These are phyloP conservation scores for Platanthera zijinensis DNA, from an alignment of 106 monocot species.

Conservation along the genomic window DNA sequence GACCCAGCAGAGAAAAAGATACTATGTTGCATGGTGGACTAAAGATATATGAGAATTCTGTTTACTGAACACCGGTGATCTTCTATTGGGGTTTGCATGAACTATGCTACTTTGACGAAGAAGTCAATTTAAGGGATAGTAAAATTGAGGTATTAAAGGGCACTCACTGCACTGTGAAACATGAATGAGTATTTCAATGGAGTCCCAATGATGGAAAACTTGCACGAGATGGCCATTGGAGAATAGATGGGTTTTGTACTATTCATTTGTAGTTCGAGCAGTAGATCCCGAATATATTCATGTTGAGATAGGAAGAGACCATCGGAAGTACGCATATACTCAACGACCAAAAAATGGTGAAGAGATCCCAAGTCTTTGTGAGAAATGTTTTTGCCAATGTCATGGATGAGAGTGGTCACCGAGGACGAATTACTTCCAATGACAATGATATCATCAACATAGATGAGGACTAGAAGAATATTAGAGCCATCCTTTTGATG, in stretches of 20 bases:
- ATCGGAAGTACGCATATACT: not conserved
- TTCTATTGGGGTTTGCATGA: conserved; percentile 1
- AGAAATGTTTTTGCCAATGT: not conserved
- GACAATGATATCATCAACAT: conserved; percentile 2
- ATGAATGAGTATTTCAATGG: not conserved
- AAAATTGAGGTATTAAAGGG: not conserved
- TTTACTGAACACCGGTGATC: not conserved
- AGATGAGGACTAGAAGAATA: not conserved
- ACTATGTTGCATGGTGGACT: not conserved
- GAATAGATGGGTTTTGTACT: not conserved
- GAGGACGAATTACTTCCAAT: not conserved
- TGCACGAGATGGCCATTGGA: not conserved
- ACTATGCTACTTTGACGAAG: not conserved
- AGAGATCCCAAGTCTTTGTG: conserved; percentile 3
- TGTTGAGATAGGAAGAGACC: conserved; percentile 5
- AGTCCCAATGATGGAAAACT: not conserved
- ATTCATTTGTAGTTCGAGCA: not conserved
- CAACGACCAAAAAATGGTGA: not conserved
- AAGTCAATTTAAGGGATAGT: not conserved
- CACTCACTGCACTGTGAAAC: not conserved
- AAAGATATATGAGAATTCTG: not conserved
- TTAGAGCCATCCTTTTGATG: not conserved
- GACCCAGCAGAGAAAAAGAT: not conserved
- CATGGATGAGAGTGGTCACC: not conserved
- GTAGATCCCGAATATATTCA: not conserved